Conservation (phyloP, 2,329 filamentous ascomycete species). For the Ustilaginoidea virens region DNA sequence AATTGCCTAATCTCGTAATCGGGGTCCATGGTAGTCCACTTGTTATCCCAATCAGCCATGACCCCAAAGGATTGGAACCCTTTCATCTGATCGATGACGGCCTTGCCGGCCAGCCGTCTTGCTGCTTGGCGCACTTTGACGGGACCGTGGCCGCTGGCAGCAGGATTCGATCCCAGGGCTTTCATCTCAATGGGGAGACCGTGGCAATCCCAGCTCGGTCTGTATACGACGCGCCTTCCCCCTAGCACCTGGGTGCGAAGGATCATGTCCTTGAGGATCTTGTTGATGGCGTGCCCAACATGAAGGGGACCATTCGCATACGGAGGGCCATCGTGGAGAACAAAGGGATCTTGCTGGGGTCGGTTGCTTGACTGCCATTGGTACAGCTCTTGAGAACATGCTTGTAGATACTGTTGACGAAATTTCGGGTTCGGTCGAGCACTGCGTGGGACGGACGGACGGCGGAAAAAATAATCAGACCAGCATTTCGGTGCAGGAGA, state of each 20-base stretch:
- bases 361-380: conserved; percentile 58
- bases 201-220: conserved; percentile 96
- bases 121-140: conserved; percentile 50
- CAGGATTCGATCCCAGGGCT: conserved; percentile 47
- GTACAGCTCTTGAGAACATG: conserved; percentile 80
- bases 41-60: conserved; percentile 66
- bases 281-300: conserved; percentile 89
- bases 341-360: conserved; percentile 46
- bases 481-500: too few species aligned
- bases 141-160: conserved; percentile 27
- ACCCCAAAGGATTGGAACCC: conserved; percentile 60
- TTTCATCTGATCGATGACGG: conserved; percentile 57
- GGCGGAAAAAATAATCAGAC: too few species aligned
- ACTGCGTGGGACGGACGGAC: conserved; percentile 22
- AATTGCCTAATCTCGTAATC: conserved; percentile 63
- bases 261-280: conserved; percentile 91
- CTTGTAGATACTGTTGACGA: conserved; percentile 46
- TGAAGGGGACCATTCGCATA: conserved; percentile 92
- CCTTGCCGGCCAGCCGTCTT: conserved; percentile 48
- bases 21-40: conserved; percentile 67
- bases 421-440: conserved; percentile 34
- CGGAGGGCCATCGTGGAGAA: conserved; percentile 88
- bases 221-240: conserved; percentile 56
- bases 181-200: conserved; percentile 95
- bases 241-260: conserved; percentile 65